Evolutionary conservation across 106 monocot genomes (phyloP).

Genomic region (Cymbidium sinense): DNA sequence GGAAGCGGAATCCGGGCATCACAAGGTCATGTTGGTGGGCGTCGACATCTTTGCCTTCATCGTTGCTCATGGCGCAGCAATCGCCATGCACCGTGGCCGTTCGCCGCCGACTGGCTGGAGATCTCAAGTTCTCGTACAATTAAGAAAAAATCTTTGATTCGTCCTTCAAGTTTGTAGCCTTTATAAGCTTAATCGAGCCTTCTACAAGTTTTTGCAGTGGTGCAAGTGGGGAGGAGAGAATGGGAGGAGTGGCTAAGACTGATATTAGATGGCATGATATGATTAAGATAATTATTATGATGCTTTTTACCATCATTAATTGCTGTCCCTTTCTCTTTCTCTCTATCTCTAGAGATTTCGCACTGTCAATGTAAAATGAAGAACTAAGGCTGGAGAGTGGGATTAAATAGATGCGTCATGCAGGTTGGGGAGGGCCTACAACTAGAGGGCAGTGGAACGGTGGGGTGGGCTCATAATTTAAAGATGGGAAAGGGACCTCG

Average conservation of each 20-base stretch:
- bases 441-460: too few relatives aligned
- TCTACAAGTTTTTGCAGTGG: neutral
- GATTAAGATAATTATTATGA: too few relatives aligned
- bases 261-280: neutral
- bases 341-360: neutral
- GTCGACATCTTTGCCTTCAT: neutral
- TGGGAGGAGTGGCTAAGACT: neutral
- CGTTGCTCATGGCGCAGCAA: neutral
- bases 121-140: neutral
- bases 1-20: slow-evolving; percentile 23
- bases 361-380: too few relatives aligned
- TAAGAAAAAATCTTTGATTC: neutral
- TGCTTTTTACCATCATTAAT: neutral
- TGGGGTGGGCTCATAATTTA: too few relatives aligned
- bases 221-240: neutral
- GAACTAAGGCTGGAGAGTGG: too few relatives aligned
- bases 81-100: neutral
- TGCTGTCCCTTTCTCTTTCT: neutral
- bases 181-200: neutral
- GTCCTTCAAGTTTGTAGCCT: neutral
- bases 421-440: too few relatives aligned
- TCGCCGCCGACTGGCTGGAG: neutral
- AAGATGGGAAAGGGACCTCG: too few relatives aligned
- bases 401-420: too few relatives aligned
- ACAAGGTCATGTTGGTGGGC: slow-evolving; percentile 17